Percentiles rank a stretch among this genome's conserved stretches.
Conservation (phyloP, 139 green algal genomes). For the Protoeuglena noctilucae region DNA sequence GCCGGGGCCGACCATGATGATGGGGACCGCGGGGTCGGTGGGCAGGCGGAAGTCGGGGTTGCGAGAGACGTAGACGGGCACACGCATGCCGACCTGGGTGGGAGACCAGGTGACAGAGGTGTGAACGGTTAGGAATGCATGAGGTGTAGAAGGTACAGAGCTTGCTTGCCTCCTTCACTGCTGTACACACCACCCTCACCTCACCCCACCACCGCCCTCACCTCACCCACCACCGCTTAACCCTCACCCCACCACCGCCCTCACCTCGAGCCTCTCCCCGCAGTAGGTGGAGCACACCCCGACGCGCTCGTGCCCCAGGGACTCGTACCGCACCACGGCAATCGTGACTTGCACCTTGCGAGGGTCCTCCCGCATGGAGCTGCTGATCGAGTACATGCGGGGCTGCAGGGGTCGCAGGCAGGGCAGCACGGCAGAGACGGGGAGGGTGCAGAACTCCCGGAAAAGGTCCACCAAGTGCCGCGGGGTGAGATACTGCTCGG, state of each 20-base stretch:
- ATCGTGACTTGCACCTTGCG: conserved; percentile 33
- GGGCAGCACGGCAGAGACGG: conserved; percentile 4
- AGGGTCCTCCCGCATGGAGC: conserved; percentile 19
- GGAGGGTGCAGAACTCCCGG: conserved; percentile 24
- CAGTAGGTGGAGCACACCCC: conserved; percentile 61
- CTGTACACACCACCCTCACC: neutral
- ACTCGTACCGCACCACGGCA: conserved; percentile 47
- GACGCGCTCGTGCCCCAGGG: conserved; percentile 26
- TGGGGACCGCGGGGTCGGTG: conserved; percentile 29
- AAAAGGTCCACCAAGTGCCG: conserved; percentile 60
- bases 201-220: neutral
- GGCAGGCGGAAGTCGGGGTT: conserved; percentile 82
- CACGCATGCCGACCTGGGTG: conserved; percentile 12
- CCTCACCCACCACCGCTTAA: neutral
- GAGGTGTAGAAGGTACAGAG: too few species aligned
- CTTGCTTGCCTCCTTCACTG: too few species aligned
- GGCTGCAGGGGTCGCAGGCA: conserved; percentile 59
- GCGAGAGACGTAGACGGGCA: conserved; percentile 53
- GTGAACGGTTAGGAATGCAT: too few species aligned
- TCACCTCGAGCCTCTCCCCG: conserved; percentile 28
- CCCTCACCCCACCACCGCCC: conserved; percentile 1
- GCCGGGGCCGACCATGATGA: conserved; percentile 83
- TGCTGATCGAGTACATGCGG: conserved; percentile 76
- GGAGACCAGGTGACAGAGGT: too few species aligned
- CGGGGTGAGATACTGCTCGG: conserved; percentile 25